Base-by-base conservation (phyloP, 352 stramenopile genomes). In the Phytopythium delawarense region DNA sequence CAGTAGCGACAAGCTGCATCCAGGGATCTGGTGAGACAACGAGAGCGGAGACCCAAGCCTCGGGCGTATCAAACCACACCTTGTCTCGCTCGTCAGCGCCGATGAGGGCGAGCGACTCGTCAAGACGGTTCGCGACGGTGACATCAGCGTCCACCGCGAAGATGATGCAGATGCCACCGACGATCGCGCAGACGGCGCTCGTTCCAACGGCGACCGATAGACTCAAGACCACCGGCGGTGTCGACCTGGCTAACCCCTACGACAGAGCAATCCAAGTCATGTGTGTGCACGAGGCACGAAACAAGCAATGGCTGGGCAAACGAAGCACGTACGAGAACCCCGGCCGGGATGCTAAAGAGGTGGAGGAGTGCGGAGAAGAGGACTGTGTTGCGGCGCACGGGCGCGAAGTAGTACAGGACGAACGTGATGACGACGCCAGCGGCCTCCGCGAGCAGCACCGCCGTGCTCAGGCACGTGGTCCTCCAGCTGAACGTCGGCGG, bases 141-240 rank as follows among this genome's bases (percentile, higher is more conserved):
- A 83, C 55, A 7, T 70, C 61, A 7, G 84, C 66, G 54, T 84
- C 64, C 9, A 72, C 65, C 28, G 65, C 65, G 51, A 80, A 88
- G 50, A 92, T 62, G 46, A 89, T 64, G 57, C 79, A 89, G 15
- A 92, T 55, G 0, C 81, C 81, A 34, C 79, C 78, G 9, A 88
- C 71, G 18, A 90, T 46, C 7, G 79, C 64, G 55, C 71, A 81
- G 7, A 64, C 69, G 55, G 88, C 88, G 37, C 70, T 67, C n/a
- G 70, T 67, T 11, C 69, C 76, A 59, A 88, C 70, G 1, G 72
- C 60, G 12, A 86, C 32, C 60, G 89, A 86, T 23, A 90, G 71
- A 50, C 78, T 89, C n/a, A 62, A 45, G 4, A 90, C 66, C 30
- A 75, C 62, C 7, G 76, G 62, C 9, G 84, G 78, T 6, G 81